These are phyloP conservation scores for Margaritispora aquatica DNA, from an alignment of 495 filamentous ascomycete genomes.

Conservation along the genomic window DNA sequence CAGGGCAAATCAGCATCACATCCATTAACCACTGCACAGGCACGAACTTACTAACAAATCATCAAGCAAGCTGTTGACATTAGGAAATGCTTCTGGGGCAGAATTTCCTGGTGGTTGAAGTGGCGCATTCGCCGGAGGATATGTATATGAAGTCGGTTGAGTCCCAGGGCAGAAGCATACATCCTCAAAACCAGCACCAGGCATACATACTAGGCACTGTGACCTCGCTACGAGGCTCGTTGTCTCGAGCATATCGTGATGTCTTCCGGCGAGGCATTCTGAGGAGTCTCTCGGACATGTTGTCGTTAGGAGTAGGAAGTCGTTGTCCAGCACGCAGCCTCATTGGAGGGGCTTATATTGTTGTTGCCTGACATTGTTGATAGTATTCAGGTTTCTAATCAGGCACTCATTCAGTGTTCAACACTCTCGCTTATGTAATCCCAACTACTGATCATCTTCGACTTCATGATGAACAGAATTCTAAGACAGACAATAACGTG, in stretches of 20 bases:
- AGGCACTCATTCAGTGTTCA: no score
- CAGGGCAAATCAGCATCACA: no score
- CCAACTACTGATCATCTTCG: no score
- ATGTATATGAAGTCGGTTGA: not conserved
- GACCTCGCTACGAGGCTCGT: not conserved
- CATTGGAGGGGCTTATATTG: not conserved
- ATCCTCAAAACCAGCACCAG: not conserved
- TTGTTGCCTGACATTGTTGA: not conserved
- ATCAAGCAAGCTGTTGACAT: no score
- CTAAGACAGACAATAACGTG: no score
- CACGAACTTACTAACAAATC: no score
- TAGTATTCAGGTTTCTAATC: not conserved
- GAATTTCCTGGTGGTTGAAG: no score
- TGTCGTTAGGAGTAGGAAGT: not conserved
- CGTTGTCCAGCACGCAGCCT: not conserved
- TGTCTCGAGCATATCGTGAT: not conserved
- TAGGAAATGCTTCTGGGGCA: no score
- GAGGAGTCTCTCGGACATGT: not conserved
- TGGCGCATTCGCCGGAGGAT: no score
- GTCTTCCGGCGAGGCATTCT: not conserved
- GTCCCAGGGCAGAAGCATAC: not conserved
- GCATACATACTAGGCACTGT: not conserved
- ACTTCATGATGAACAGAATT: no score
- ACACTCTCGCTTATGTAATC: no score
- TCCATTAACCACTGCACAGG: no score